Base-by-base conservation (phyloP, 768 basidiomycete genomes). In the Psilocybe cubensis region DNA sequence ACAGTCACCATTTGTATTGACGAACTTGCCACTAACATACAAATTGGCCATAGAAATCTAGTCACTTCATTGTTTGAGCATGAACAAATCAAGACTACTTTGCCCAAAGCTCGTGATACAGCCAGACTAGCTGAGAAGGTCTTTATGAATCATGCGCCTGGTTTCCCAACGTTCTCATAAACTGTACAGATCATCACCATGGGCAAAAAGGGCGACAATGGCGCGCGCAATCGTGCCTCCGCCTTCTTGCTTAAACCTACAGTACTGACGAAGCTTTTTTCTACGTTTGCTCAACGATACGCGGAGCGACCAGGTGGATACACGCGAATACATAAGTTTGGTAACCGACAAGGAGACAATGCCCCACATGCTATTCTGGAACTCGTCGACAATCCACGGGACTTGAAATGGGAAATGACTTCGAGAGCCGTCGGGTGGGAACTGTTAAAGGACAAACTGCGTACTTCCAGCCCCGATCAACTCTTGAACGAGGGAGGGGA, bases 51-150 rank as follows among this genome's bases (percentile, higher is more conserved):
- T 31, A 96, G 95, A 59, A 98, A 98, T 73, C 77, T 99, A 51
- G 96, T 99, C 60, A 92, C 94, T 23, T 95, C 94, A 4, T 82
- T 98, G 29, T 83, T 99, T 55, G 87, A 98, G 68, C 94, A 98
- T 74, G 94, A 97, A 68, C 91, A 93, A 69, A 94, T 99, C 69
- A 89, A 91, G 72, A 98, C 97, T 5, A 99, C 97, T 0, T 75
- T 98, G 14, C 89, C 96, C 28, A 98, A 98, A 73, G 97, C 97
- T 2, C 89, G 91, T 70, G 95, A 97, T 65, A 78, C 95, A 4
- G 93, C 93, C 12, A 82, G 94, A 63, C 76, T 98, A 51, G 96
- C 95, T 14, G 96, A 99, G 69, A 96, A 96, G 87, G 95, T 89
- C 50, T 42, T 11, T 38, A 18, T 38, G 12, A 12, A 23, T 25